Evolutionary conservation across 1,284 basidiomycete species (phyloP).

Genomic region (Neolentinus lepideus): DNA sequence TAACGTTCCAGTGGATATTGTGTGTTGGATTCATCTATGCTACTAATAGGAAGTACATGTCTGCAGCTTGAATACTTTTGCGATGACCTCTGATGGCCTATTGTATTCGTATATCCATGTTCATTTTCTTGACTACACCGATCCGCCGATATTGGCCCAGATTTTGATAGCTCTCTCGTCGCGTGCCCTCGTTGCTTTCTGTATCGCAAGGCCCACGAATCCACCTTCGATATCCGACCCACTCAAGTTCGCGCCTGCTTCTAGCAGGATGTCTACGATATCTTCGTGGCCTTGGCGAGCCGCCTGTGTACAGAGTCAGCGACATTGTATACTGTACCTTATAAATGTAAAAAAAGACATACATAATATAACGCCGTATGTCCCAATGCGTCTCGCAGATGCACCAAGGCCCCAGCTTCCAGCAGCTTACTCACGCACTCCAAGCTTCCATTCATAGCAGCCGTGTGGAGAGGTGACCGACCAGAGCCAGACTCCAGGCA

Average conservation of each 20-base stretch:
- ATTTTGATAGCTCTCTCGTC: slow-evolving; percentile 37
- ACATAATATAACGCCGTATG: slow-evolving; percentile 83
- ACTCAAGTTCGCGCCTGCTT: slow-evolving; percentile 68
- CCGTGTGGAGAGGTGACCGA: slow-evolving; percentile 75
- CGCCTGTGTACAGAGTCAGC: slow-evolving; percentile 35
- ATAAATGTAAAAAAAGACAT: slow-evolving; percentile 14
- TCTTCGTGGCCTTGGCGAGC: slow-evolving; percentile 56
- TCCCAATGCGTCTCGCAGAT: slow-evolving; percentile 69
- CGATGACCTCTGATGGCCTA: neutral
- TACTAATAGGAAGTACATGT: no score
- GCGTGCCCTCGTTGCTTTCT: slow-evolving; percentile 34
- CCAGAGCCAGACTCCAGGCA: slow-evolving; percentile 63
- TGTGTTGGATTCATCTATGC: no score
- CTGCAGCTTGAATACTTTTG: no score
- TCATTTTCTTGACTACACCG: neutral
- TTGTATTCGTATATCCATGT: neutral
- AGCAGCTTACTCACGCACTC: slow-evolving; percentile 56
- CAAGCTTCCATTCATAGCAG: slow-evolving; percentile 63
- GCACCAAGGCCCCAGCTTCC: slow-evolving; percentile 79
- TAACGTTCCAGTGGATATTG: neutral
- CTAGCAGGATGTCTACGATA: slow-evolving; percentile 64
- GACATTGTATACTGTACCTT: neutral
- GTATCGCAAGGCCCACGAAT: slow-evolving; percentile 44
- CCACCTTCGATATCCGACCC: slow-evolving; percentile 56
- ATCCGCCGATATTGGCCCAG: slow-evolving; percentile 30